A percentile compares a stretch with the other conserved stretches of the same genome.
phyloP scores from a whole-genome alignment of 1,139 yeast genomes.

The Debaryomycetaceae sp. region DNA sequence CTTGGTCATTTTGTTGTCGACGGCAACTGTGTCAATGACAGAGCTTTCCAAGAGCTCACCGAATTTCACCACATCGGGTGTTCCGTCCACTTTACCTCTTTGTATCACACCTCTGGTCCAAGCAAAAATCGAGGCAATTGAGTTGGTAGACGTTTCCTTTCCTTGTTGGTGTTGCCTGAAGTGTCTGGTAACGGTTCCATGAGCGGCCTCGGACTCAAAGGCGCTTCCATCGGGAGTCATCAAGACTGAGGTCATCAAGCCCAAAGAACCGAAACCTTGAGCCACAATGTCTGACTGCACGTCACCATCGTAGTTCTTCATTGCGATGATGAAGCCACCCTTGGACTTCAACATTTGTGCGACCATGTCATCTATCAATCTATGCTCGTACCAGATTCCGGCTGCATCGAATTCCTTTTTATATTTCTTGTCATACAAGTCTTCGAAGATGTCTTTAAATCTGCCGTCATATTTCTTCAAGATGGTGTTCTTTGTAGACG shows the following conservation, averaged over 20 bases:
- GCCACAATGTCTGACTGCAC: constrained; percentile 97
- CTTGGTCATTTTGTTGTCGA: constrained; percentile 90
- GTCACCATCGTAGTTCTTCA: constrained; percentile 97
- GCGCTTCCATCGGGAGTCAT: constrained; percentile 95
- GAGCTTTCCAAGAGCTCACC: constrained; percentile 78
- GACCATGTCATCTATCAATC: constrained; percentile 96
- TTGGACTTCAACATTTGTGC: constrained; percentile 96
- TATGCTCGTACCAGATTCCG: constrained; percentile 93
- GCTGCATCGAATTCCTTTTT: constrained; percentile 65
- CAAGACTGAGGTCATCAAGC: constrained; percentile 92
- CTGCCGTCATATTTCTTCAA: constrained; percentile 91
- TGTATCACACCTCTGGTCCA: constrained; percentile 92
- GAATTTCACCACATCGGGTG: constrained; percentile 79
- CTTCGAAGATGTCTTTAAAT: constrained; percentile 90
- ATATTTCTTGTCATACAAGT: constrained; percentile 68
- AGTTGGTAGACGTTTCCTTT: constrained; percentile 95
- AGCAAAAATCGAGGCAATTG: constrained; percentile 96
- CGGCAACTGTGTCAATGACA: constrained; percentile 79
- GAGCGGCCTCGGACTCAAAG: constrained; percentile 95
- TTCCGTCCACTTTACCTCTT: constrained; percentile 84
- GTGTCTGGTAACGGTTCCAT: constrained; percentile 96
- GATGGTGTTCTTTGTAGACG: constrained; percentile 92
- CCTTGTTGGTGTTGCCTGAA: constrained; percentile 94
- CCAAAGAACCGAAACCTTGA: constrained; percentile 95
- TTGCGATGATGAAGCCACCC: constrained; percentile 92